Conservation (phyloP, 345 rosid genomes). For the Microthlaspi erraticum region DNA sequence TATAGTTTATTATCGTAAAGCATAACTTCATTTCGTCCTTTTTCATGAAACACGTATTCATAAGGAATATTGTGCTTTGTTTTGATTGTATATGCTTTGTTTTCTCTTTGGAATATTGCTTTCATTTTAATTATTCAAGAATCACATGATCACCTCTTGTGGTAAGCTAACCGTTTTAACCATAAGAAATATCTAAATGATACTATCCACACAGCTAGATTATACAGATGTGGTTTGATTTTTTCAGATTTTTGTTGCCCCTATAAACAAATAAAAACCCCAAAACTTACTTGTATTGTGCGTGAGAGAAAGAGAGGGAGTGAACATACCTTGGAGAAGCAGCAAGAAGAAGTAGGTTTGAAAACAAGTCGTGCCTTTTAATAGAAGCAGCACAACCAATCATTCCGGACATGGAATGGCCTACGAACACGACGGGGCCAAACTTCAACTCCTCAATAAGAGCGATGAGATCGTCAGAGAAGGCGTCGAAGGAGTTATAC, state of each 20-base stretch:
- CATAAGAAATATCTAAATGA: background rate
- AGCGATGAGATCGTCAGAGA: constrained; percentile 60
- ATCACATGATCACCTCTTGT: background rate
- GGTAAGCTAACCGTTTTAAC: background rate
- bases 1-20: constrained; percentile 12
- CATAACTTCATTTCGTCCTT: background rate
- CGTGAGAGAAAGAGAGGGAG: background rate
- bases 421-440: constrained; percentile 54
- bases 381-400: constrained; percentile 84
- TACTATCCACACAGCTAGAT: background rate
- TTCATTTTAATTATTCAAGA: constrained; percentile 10
- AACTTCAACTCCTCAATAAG: constrained; percentile 62
- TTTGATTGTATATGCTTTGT: constrained; percentile 16
- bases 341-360: constrained; percentile 57
- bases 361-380: constrained; percentile 70
- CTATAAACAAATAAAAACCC: background rate
- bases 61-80: constrained; percentile 6
- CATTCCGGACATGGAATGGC: constrained; percentile 90
- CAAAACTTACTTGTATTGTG: no score
- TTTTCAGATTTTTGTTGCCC: background rate
- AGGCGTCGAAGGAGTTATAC: constrained; percentile 61
- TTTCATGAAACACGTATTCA: constrained; percentile 19
- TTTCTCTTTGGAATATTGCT: constrained; percentile 4
- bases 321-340: constrained; percentile 75
- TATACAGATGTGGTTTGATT: background rate